Base-by-base conservation (phyloP, 345 rosid genomes). In the Turritis glabra region DNA sequence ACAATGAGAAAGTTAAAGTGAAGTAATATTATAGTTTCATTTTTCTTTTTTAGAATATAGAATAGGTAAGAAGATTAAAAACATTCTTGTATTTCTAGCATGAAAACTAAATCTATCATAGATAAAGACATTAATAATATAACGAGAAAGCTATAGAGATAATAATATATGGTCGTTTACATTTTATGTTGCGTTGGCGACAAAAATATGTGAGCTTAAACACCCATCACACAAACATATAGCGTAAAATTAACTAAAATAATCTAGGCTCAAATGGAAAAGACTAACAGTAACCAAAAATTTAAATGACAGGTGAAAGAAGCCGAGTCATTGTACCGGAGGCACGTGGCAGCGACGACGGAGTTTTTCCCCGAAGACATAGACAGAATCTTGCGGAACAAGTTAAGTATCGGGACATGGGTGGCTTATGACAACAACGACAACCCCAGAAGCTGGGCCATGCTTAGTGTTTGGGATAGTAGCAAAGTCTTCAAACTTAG, bases 381-480 rank as follows among this genome's bases (percentile, higher is more conserved):
- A 19, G 85, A 82, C 4, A 71, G 40, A 41, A 81, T 91, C 44
- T 77, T 91, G 58, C 72, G 83, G 43, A 86, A 86, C 82, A 83
- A 80, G 80, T 76, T 88, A 21, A 89, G 86, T 58, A 62, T 89
- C n/a, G 97, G 97, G 23, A 91, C 97, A n/a, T 91, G 93, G 91
- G 79, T 84, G 72, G 91, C 93, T 41, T 84, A 79, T 64, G 64
- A 67, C 74, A 86, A 80, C 5, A 77, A 72, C 4, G 58, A 71
- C 44, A 47, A 29, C 37, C 60, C 57, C 26, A 72, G 38, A 44
- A 82, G 79, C 63, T 91, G 96, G 97, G 97, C 97, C 32, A 81
- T 88, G 85, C 69, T 91, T 26, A 91, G 97, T 67, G 97, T 88
- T 14, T 91, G 96, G 97, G 85, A 89, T 67, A 89, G 85, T 52